Conservation (phyloP, 2,329 filamentous ascomycete species). For the Stachybotrys echinatus region DNA sequence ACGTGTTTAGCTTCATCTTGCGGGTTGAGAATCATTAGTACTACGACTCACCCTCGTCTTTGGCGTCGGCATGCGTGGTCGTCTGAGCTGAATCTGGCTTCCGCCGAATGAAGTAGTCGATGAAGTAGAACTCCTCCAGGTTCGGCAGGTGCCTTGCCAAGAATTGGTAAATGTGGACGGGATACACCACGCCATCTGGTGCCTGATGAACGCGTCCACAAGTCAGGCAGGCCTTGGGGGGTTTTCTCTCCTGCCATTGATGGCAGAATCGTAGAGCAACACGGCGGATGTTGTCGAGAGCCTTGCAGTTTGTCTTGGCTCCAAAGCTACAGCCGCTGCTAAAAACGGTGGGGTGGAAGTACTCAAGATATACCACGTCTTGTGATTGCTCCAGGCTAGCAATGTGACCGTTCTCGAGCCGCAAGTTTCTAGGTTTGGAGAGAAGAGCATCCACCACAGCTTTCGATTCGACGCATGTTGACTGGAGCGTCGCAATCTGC, state of each 20-base stretch:
- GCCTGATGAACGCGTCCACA: conserved; percentile 26
- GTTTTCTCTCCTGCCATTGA: conserved; percentile 29
- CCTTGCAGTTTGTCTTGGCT: conserved; percentile 18
- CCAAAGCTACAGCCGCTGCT: conserved; percentile 18
- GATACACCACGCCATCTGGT: conserved; percentile 21
- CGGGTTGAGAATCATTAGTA: no score
- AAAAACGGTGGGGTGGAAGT: conserved; percentile 22
- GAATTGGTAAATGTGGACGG: conserved; percentile 38
- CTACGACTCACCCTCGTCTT: background rate
- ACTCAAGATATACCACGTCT: conserved; percentile 29
- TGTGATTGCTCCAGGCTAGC: conserved; percentile 20
- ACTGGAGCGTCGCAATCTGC: background rate
- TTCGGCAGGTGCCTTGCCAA: conserved; percentile 34
- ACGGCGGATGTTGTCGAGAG: conserved; percentile 26
- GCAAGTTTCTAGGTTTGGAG: conserved; percentile 14
- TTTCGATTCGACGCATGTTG: conserved; percentile 20
- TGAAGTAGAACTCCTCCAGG: conserved; percentile 37
- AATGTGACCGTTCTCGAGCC: conserved; percentile 17
- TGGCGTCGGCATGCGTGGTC: no score
- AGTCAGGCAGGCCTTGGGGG: conserved; percentile 18
- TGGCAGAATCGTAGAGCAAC: conserved; percentile 37
- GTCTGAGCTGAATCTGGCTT: no score
- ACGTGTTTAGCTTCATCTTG: background rate
- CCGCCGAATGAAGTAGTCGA: conserved; percentile 29
- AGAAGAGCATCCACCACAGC: conserved; percentile 13